These are phyloP conservation scores for Bacidia gigantensis DNA, from an alignment of 495 filamentous ascomycete species.

Conservation along the genomic window DNA sequence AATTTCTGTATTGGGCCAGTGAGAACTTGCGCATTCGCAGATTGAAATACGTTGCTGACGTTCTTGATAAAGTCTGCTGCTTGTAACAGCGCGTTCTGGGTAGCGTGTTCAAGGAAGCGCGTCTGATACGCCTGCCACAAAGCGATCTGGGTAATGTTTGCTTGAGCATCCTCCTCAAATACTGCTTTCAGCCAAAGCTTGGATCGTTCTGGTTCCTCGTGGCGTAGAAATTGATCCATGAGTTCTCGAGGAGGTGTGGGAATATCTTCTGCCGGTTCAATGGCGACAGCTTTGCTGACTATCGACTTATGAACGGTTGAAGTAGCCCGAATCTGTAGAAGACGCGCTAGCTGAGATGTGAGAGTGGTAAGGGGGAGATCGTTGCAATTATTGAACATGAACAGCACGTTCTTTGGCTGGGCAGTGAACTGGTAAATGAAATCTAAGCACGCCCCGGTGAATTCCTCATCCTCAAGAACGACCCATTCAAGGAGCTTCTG, in stretches of 20 bases:
- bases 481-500: slow-evolving; percentile 64
- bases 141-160: slow-evolving; percentile 87
- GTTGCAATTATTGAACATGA: slow-evolving; percentile 39
- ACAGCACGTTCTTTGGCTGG: slow-evolving; percentile 70
- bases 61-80: slow-evolving; percentile 97
- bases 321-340: slow-evolving; percentile 53
- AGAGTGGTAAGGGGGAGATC: slow-evolving; percentile 50
- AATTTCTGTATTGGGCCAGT: slow-evolving; percentile 49
- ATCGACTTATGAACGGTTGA: slow-evolving; percentile 29
- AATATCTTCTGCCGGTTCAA: slow-evolving; percentile 46
- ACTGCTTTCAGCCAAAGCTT: slow-evolving; percentile 58
- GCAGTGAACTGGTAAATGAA: slow-evolving; percentile 94
- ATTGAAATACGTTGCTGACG: slow-evolving; percentile 64
- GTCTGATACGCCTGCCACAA: slow-evolving; percentile 94
- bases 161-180: slow-evolving; percentile 69
- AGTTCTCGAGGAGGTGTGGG: slow-evolving; percentile 61
- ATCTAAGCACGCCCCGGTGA: slow-evolving; percentile 74
- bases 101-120: slow-evolving; percentile 48
- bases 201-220: slow-evolving; percentile 76
- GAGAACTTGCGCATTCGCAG: slow-evolving; percentile 72
- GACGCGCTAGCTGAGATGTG: slow-evolving; percentile 59
- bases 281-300: slow-evolving; percentile 33
- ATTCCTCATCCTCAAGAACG: slow-evolving; percentile 80
- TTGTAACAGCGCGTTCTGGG: slow-evolving; percentile 50
- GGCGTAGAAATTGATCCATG: slow-evolving; percentile 55